Base-by-base conservation (phyloP, 208 protist species). In the Acanthamoeba triangularis region DNA sequence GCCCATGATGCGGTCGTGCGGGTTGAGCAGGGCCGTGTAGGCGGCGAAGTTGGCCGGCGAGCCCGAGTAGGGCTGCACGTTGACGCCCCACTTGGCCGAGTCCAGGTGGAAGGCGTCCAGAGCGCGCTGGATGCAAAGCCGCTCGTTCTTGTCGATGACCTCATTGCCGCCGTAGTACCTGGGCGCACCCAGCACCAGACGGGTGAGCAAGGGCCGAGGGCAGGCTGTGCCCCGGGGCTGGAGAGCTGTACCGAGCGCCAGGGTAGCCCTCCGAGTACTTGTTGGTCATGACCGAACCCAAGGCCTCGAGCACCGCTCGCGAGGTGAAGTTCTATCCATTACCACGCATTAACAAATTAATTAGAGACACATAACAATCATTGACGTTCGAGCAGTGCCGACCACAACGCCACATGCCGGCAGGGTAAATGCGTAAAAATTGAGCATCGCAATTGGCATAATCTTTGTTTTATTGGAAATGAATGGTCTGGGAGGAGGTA, bases 321-420 rank as follows among this genome's bases (percentile, higher is more conserved):
- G 98, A 98, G 25, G 98, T 97, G 87, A 98, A 99, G 98, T 99
- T 99, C 98, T 99, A 61, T 84, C 13, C 13, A n/a, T 84, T n/a
- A n/a, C n/a, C n/a, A n/a, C n/a, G 13, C 25, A 84, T 54, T 54
- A 54, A 13, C 49, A 54, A 54, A 54, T 54, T 16, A 54, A 54
- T 54, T 54, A 54, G 49, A 33, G 25, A 37, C 25, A n/a, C n/a
- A 84, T 84, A n/a, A n/a, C 16, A 23, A 84, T 28, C 13, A 90
- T 56, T 90, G 10, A 30, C 72, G 28, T 54, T 14, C 18, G 25
- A 84, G 25, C 25, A 33, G 74, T 84, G 25, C 35, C 33, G 25
- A 28, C 16, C 13, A 84, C 25, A 13, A 14, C 41, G 33, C 20
- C 35, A 41, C 37, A 41, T 41, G 37, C 37, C 3, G 37, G n/a